Conservation (phyloP, 768 basidiomycete species). For the Calocera viscosa region DNA sequence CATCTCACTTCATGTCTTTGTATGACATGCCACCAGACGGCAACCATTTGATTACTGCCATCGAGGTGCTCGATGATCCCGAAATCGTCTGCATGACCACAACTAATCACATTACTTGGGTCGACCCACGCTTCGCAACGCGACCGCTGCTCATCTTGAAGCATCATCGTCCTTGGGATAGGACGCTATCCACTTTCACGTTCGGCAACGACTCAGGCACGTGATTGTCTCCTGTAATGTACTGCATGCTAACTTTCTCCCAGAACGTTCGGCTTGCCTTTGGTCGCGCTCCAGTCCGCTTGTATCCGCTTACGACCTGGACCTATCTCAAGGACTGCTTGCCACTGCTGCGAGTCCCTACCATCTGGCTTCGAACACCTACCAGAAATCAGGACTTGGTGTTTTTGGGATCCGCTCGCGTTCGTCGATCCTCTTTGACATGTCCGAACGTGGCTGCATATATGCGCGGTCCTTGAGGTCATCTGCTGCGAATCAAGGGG, state of each 20-base stretch:
- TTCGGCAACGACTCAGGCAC: conserved; percentile 28
- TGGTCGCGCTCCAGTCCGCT: conserved; percentile 48
- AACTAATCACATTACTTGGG: conserved; percentile 53
- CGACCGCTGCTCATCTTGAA: conserved; percentile 49
- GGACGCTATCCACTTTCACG: conserved; percentile 39
- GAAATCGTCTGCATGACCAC: conserved; percentile 45
- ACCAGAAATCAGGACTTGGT: not conserved
- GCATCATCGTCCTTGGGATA: conserved; percentile 50
- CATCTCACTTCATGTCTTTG: not conserved
- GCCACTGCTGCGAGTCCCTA: not conserved
- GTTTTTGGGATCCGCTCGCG: not conserved
- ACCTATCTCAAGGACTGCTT: not conserved
- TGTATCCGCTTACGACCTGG: conserved; percentile 53
- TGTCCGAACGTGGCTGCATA: not conserved
- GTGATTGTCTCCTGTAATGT: conserved; percentile 11
- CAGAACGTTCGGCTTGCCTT: conserved; percentile 44
- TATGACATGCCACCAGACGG: conserved; percentile 7
- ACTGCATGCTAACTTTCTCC: not conserved
- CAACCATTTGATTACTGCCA: conserved; percentile 39
- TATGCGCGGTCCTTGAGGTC: not conserved
- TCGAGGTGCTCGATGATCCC: conserved; percentile 32
- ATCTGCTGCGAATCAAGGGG: not conserved
- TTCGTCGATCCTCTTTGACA: not conserved
- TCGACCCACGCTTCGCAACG: conserved; percentile 48
- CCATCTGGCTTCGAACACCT: not conserved